phyloP scores from a whole-genome alignment of 2,329 filamentous ascomycete species.

The Tolypocladium pustulatum region DNA sequence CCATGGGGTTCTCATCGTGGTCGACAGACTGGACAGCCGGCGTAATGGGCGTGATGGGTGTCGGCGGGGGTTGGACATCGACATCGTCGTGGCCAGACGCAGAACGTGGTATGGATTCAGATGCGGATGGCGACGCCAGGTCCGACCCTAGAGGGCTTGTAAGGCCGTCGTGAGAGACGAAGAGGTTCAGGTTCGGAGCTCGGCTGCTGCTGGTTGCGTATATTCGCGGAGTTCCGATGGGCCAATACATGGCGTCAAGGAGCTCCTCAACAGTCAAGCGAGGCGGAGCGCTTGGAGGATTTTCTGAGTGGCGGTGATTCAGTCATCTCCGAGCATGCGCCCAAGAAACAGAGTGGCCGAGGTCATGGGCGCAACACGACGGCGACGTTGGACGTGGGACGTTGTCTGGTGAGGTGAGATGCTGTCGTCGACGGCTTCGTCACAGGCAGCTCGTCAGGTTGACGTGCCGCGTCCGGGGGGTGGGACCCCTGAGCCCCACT shows the following conservation, averaged over 20 bases:
- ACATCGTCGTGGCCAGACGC: slow-evolving; percentile 20
- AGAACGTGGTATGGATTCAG: slow-evolving; percentile 11
- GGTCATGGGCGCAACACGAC: slow-evolving; percentile 9
- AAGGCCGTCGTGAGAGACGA: slow-evolving; percentile 53
- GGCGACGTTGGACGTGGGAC: not conserved
- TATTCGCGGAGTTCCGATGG: slow-evolving; percentile 72
- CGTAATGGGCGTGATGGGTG: slow-evolving; percentile 44
- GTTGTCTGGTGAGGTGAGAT: not conserved
- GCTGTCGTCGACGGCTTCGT: not conserved
- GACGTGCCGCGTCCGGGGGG: not conserved
- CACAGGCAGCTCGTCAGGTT: not conserved
- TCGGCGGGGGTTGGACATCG: slow-evolving; percentile 25
- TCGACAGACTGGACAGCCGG: slow-evolving; percentile 51
- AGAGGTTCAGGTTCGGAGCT: slow-evolving; percentile 35
- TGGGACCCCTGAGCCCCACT: not conserved
- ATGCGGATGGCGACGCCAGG: slow-evolving; percentile 2
- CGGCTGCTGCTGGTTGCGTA: slow-evolving; percentile 66
- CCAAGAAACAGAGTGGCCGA: slow-evolving; percentile 6
- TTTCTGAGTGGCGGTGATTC: slow-evolving; percentile 8
- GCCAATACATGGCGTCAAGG: slow-evolving; percentile 71
- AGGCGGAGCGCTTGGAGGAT: slow-evolving; percentile 8
- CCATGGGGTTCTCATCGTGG: slow-evolving; percentile 30
- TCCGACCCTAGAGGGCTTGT: slow-evolving; percentile 20
- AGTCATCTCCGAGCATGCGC: slow-evolving; percentile 15
- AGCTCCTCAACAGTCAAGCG: slow-evolving; percentile 13